These are phyloP conservation scores for Ophiocordyceps polyrhachis-furcata DNA, from an alignment of 2,329 filamentous ascomycete genomes.

Conservation along the genomic window DNA sequence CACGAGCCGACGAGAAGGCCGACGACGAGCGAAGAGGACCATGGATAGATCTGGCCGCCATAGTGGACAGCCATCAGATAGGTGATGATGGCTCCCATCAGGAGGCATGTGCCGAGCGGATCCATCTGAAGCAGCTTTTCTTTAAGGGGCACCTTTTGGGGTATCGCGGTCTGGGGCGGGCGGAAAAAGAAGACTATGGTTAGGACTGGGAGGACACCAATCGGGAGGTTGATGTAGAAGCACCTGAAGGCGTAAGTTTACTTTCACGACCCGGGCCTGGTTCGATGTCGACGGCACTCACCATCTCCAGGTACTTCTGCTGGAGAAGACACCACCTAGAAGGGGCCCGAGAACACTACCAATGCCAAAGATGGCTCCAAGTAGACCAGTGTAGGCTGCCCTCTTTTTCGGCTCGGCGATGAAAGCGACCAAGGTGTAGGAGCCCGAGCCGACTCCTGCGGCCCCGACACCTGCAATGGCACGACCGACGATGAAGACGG, in stretches of 20 bases:
- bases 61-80: conserved; percentile 29
- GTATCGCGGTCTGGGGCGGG: conserved; percentile 20
- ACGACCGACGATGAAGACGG: conserved; percentile 14
- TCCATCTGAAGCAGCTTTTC: conserved; percentile 32
- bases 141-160: conserved; percentile 15
- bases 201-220: conserved; percentile 14
- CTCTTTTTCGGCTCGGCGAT: conserved; percentile 16
- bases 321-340: conserved; percentile 18
- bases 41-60: conserved; percentile 24
- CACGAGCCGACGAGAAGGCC: conserved; percentile 22
- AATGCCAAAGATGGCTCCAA: conserved; percentile 17
- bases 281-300: conserved; percentile 5
- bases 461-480: conserved; percentile 25
- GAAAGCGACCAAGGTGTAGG: conserved; percentile 31
- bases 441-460: conserved; percentile 28
- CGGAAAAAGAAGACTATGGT: conserved; percentile 23
- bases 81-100: conserved; percentile 24
- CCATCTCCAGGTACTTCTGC: conserved; percentile 19
- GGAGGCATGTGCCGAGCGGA: conserved; percentile 21
- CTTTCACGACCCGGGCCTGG: neutral
- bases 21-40: conserved; percentile 21
- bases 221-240: conserved; percentile 21
- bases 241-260: neutral
- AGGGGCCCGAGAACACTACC: conserved; percentile 18
- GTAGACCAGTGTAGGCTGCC: conserved; percentile 18